Conservation (phyloP, 345 rosid species). For the Excoecaria agallocha region DNA sequence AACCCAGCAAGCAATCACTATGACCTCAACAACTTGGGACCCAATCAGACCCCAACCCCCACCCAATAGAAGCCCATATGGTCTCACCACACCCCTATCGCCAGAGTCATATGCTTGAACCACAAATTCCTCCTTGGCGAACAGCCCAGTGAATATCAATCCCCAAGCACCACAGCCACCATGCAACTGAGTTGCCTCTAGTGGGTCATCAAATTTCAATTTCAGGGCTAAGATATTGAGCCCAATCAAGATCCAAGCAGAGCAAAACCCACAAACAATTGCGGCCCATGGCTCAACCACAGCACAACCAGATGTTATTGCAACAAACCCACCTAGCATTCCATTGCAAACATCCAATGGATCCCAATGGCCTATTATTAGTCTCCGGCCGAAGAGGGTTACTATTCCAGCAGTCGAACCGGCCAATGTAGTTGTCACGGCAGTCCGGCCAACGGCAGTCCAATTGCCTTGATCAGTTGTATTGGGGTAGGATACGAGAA, state of each 20-base stretch:
- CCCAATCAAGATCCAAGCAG: slow-evolving; percentile 55
- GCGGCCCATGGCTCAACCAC: slow-evolving; percentile 78
- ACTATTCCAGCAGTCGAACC: slow-evolving; percentile 50
- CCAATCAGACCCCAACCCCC: slow-evolving; percentile 60
- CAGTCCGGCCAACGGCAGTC: slow-evolving; percentile 50
- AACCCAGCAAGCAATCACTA: slow-evolving; percentile 47
- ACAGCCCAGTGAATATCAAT: slow-evolving; percentile 54
- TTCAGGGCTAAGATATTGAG: slow-evolving; percentile 40
- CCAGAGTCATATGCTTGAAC: slow-evolving; percentile 52
- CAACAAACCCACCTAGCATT: slow-evolving; percentile 52
- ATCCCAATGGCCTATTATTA: slow-evolving; percentile 61
- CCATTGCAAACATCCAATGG: slow-evolving; percentile 62
- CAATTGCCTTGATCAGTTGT: slow-evolving; percentile 53
- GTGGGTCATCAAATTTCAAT: slow-evolving; percentile 55
- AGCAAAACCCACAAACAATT: slow-evolving; percentile 44
- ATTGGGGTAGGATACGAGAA: slow-evolving; percentile 49
- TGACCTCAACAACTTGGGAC: slow-evolving; percentile 42
- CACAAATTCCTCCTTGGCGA: slow-evolving; percentile 59
- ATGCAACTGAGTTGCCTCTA: slow-evolving; percentile 57
- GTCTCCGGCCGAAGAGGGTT: slow-evolving; percentile 49
- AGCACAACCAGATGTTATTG: slow-evolving; percentile 61
- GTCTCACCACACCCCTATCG: slow-evolving; percentile 33
- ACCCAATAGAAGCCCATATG: slow-evolving; percentile 55
- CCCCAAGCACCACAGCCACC: slow-evolving; percentile 74
- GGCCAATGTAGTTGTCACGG: slow-evolving; percentile 51